phyloP scores from a whole-genome alignment of 805 yeast species.

The Starmerella riodocensis region DNA sequence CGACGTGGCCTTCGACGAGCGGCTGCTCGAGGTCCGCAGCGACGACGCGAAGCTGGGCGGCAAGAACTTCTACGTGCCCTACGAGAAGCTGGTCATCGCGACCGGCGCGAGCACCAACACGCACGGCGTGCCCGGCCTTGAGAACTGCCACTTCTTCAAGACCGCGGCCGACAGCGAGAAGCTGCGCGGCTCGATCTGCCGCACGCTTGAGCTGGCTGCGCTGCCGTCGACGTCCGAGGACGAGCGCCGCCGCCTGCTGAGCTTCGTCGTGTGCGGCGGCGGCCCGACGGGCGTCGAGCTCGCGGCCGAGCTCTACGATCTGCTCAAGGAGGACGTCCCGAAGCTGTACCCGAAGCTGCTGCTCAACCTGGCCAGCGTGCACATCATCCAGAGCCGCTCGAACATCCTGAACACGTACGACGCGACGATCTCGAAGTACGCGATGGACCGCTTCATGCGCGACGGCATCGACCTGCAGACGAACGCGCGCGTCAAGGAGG shows the following conservation, averaged over 20 bases:
- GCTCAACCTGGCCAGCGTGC: slow-evolving; percentile 52
- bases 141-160: slow-evolving; percentile 47
- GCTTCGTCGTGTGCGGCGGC: slow-evolving; percentile 61
- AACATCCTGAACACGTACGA: slow-evolving; percentile 59
- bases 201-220: slow-evolving; percentile 47
- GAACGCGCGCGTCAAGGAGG: slow-evolving; percentile 49
- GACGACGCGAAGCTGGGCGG: slow-evolving; percentile 30
- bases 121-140: slow-evolving; percentile 58
- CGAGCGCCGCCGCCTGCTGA: slow-evolving; percentile 46
- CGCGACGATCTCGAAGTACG: slow-evolving; percentile 49
- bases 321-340: slow-evolving; percentile 51
- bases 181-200: slow-evolving; percentile 42
- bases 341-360: slow-evolving; percentile 45
- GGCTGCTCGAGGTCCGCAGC: slow-evolving; percentile 43
- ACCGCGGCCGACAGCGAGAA: slow-evolving; percentile 53
- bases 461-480: slow-evolving; percentile 52
- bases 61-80: slow-evolving; percentile 46
- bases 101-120: slow-evolving; percentile 59
- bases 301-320: slow-evolving; percentile 58
- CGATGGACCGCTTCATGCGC: slow-evolving; percentile 48
- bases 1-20: slow-evolving; percentile 42
- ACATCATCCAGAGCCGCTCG: slow-evolving; percentile 55
- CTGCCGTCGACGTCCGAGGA: slow-evolving; percentile 52
- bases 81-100: slow-evolving; percentile 54
- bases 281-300: slow-evolving; percentile 67